Evolutionary conservation across 2,329 filamentous ascomycete species (phyloP).

Genomic region (Zymoseptoria crescenta): DNA sequence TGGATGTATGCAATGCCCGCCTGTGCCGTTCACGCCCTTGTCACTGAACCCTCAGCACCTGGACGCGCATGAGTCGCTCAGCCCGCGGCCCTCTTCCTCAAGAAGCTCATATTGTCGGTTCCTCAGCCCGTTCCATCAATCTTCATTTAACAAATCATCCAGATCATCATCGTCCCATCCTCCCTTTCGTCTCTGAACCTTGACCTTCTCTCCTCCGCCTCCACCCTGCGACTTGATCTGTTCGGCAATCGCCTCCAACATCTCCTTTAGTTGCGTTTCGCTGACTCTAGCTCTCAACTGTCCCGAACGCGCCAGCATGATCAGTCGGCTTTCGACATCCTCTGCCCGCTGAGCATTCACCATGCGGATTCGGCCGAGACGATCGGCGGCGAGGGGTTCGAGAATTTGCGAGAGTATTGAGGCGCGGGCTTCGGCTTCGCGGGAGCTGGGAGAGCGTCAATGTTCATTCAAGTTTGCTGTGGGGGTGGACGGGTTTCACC

Average conservation of each 20-base stretch:
- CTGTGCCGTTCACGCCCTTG: no score
- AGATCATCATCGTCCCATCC: constrained; percentile 80
- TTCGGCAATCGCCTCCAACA: constrained; percentile 77
- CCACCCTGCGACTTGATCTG: constrained; percentile 50
- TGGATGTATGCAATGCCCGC: no score
- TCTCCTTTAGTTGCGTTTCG: constrained; percentile 86
- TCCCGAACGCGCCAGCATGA: constrained; percentile 80
- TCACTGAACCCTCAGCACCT: no score
- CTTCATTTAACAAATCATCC: constrained; percentile 55
- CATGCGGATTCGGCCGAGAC: constrained; percentile 85
- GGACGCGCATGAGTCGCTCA: neutral
- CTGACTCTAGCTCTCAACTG: constrained; percentile 83
- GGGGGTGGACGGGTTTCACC: constrained; percentile 39
- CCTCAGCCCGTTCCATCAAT: constrained; percentile 9
- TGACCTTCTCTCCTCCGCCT: constrained; percentile 61
- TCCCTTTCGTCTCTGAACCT: constrained; percentile 73
- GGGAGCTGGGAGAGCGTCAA: constrained; percentile 19
- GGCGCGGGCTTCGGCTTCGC: constrained; percentile 61
- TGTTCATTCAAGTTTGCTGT: neutral
- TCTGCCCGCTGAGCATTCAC: constrained; percentile 87
- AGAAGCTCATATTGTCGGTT: neutral
- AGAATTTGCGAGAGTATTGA: constrained; percentile 87
- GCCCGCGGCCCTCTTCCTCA: neutral
- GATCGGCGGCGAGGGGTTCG: constrained; percentile 85
- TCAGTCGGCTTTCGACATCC: constrained; percentile 86